These are phyloP conservation scores for Alternaria incomplexa DNA, from an alignment of 2,329 filamentous ascomycete species.

Conservation along the genomic window DNA sequence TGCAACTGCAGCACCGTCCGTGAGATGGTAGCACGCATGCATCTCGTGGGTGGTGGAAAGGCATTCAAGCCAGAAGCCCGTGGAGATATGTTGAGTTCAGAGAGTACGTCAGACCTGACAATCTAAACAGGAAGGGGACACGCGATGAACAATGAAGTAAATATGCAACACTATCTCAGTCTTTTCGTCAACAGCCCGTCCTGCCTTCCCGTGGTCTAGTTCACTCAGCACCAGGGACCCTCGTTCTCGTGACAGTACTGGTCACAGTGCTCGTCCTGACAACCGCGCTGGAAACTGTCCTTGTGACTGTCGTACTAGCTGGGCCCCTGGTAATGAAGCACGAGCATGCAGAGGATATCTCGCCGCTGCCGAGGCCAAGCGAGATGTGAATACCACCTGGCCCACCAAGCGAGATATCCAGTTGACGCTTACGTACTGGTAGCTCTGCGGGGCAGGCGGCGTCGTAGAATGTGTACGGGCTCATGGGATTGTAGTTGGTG, in stretches of 20 bases:
- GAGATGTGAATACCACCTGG: constrained; percentile 29
- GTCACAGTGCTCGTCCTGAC: constrained; percentile 16
- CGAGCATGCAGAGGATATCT: constrained; percentile 37
- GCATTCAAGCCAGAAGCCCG: constrained; percentile 42
- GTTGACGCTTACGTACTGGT: constrained; percentile 38
- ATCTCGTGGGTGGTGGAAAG: no score
- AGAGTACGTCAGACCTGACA: constrained; percentile 20
- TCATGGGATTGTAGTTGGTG: constrained; percentile 42
- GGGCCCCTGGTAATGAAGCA: constrained; percentile 39
- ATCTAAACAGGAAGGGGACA: background rate
- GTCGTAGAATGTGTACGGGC: constrained; percentile 45
- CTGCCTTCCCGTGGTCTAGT: no score
- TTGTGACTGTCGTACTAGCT: constrained; percentile 32
- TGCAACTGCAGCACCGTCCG: background rate
- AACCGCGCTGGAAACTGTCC: constrained; percentile 23
- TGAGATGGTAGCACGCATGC: no score
- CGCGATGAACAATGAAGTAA: background rate
- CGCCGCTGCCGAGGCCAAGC: constrained; percentile 25
- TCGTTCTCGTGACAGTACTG: constrained; percentile 10
- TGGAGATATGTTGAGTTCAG: constrained; percentile 31
- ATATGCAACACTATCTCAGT: background rate
- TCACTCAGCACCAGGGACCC: background rate
- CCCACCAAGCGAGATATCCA: constrained; percentile 12
- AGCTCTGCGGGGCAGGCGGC: constrained; percentile 33
- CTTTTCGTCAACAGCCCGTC: background rate